Evolutionary conservation across 2,329 filamentous ascomycete genomes (phyloP).

Genomic region (Alternaria panax): DNA sequence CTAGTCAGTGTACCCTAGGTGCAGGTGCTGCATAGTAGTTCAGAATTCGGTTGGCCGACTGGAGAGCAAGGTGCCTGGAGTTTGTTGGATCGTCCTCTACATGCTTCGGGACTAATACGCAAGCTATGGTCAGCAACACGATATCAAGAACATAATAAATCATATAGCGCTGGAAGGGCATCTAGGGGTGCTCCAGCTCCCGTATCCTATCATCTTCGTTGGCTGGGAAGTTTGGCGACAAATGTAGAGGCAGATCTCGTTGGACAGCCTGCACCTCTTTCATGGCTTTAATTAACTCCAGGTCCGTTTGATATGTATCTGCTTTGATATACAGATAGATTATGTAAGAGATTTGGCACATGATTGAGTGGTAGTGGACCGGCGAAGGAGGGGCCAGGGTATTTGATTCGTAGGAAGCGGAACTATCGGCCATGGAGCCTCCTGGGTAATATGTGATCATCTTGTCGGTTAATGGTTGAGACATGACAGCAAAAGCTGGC

Average conservation of each 20-base stretch:
- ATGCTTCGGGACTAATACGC: conserved; percentile 10
- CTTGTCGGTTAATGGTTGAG: conserved; percentile 7
- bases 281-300: conserved; percentile 19
- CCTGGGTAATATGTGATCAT: conserved; percentile 9
- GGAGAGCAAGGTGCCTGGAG: conserved; percentile 10
- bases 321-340: conserved; percentile 22
- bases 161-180: conserved; percentile 20
- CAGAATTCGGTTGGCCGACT: conserved; percentile 14
- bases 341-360: conserved; percentile 18
- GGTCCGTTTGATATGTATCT: conserved; percentile 18
- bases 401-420: conserved; percentile 4
- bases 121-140: conserved; percentile 14
- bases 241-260: conserved; percentile 9
- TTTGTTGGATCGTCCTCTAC: conserved; percentile 2
- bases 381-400: conserved; percentile 11
- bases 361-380: conserved; percentile 18
- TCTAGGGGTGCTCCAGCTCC: conserved; percentile 17
- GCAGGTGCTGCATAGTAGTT: conserved; percentile 11
- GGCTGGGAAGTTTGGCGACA: conserved; percentile 14
- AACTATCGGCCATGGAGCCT: neutral
- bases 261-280: conserved; percentile 11
- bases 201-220: conserved; percentile 14
- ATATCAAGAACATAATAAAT: conserved; percentile 18
- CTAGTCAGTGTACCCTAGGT: conserved; percentile 15
- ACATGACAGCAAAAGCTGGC: conserved; percentile 21